Evolutionary conservation across 192 early-diverging fungal species (phyloP), one percentile per base, ranked within the genome.

Genomic region (Helicostylum pulchrum): DNA sequence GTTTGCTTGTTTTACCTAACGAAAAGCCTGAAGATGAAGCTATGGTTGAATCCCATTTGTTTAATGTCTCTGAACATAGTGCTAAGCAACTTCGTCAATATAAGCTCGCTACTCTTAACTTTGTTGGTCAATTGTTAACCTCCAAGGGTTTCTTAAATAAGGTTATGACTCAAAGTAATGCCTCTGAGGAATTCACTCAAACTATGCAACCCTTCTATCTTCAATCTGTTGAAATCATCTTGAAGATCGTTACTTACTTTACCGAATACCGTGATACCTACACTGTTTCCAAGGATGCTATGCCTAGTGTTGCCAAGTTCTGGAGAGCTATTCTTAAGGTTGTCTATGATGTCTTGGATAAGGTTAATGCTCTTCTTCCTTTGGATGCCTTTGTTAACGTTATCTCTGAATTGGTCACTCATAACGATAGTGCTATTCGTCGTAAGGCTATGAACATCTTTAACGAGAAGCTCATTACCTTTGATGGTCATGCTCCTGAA

Each of bases 391-490:
- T 98, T 74, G 80, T 92, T 60, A 71, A 84, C 52, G 85, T 93
- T 14, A 82, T 90, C 19, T 58, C 77, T 7, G 63, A 73, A 2
- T 77, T 98, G 34, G 73, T 91, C 44, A 59, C 71, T 26, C 83
- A 91, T 52, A 57, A 66, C 48, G 83, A 88, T 51, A 62, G 76
- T 57, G 72, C 76, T 59, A 86, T 94, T 61, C 87, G 91, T 64
- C 81, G 87, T 67, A 85, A 88, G 70, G 89, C 88, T 31, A 78
- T 95, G 75, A 75, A 70, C 6, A 77, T 97, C 67, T 83, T 94
- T 68, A 83, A 91, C 72, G 76, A 87, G 30, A 68, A 52, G 26
- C 61, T 73, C 3, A 47, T 67, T 15, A 73, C 66, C 21, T 66
- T 70, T 31, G 58, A 66, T 12, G 70, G 68, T 15, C 74, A 84